phyloP scores from a whole-genome alignment of 2,329 filamentous ascomycete genomes.

The Aureobasidium uvarum region DNA sequence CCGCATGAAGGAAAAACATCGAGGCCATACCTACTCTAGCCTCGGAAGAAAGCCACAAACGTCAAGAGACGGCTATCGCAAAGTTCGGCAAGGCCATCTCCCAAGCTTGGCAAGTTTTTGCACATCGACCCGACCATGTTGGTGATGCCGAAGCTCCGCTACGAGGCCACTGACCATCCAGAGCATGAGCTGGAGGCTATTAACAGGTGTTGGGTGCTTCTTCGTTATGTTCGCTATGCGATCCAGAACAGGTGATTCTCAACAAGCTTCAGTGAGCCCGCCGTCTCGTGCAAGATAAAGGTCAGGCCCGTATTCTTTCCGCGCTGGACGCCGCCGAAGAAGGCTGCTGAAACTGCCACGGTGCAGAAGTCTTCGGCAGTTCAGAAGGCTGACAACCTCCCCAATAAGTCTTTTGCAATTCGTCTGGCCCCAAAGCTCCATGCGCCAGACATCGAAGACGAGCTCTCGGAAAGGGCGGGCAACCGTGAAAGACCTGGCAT shows the following conservation, averaged over 20 bases:
- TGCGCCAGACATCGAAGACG: neutral
- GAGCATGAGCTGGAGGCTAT: neutral
- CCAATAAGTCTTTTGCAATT: neutral
- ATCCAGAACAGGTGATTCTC: neutral
- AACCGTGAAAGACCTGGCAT: no score
- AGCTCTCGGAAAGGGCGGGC: neutral
- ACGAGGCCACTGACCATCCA: neutral
- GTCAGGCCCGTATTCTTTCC: neutral
- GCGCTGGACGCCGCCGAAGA: neutral
- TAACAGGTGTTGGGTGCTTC: neutral
- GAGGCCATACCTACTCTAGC: neutral
- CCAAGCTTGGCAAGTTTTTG: no score
- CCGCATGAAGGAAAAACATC: neutral
- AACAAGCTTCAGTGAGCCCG: neutral
- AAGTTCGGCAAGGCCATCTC: neutral
- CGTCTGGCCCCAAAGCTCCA: neutral
- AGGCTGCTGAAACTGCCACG: no score
- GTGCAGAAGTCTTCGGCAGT: neutral
- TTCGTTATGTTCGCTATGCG: neutral
- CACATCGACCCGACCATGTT: neutral
- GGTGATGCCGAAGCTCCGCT: neutral
- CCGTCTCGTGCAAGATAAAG: neutral
- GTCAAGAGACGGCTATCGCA: neutral
- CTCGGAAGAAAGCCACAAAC: neutral
- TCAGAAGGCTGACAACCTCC: neutral